A percentile compares a stretch with the other conserved stretches of the same genome.
Evolutionary conservation across 768 basidiomycete genomes (phyloP).

Genomic region (Hirschioporus abietinus): DNA sequence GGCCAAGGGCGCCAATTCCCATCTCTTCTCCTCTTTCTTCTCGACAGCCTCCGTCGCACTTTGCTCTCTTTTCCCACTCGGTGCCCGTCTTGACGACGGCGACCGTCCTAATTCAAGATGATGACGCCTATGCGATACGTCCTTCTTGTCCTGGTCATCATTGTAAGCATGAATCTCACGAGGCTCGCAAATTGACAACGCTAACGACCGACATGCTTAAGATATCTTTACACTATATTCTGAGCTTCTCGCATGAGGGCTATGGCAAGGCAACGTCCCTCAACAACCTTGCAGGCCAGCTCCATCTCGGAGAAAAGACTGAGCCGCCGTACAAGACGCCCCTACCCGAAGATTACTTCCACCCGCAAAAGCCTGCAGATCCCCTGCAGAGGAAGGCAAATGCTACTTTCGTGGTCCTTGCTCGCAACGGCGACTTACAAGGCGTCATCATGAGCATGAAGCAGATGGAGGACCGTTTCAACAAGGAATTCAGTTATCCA

Average conservation of each 20-base stretch:
- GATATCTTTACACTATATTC: constrained; percentile 53
- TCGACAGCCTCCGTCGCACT: neutral
- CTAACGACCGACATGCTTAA: constrained; percentile 20
- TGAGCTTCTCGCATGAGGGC: constrained; percentile 44
- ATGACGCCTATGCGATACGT: constrained; percentile 61
- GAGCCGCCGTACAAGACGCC: constrained; percentile 50
- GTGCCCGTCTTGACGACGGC: neutral
- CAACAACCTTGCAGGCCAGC: constrained; percentile 29
- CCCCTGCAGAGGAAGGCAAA: constrained; percentile 62
- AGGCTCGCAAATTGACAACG: neutral
- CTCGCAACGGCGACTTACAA: constrained; percentile 54
- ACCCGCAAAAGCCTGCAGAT: constrained; percentile 29
- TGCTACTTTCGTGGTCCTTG: constrained; percentile 74
- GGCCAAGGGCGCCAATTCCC: neutral
- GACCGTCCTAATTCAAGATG: constrained; percentile 28
- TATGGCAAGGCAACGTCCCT: constrained; percentile 44
- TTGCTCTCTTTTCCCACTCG: neutral
- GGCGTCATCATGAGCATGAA: constrained; percentile 62
- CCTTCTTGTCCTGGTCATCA: constrained; percentile 37
- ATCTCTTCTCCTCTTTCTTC: neutral
- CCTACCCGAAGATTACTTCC: constrained; percentile 57
- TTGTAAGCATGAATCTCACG: constrained; percentile 31
- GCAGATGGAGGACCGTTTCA: constrained; percentile 62
- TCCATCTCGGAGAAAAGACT: constrained; percentile 17
- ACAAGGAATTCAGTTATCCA: constrained; percentile 62